Evolutionary conservation across 371 early-diverging fungal species (phyloP), one percentile per base, ranked within the genome.

Genomic region (Actinomortierella wolfii): DNA sequence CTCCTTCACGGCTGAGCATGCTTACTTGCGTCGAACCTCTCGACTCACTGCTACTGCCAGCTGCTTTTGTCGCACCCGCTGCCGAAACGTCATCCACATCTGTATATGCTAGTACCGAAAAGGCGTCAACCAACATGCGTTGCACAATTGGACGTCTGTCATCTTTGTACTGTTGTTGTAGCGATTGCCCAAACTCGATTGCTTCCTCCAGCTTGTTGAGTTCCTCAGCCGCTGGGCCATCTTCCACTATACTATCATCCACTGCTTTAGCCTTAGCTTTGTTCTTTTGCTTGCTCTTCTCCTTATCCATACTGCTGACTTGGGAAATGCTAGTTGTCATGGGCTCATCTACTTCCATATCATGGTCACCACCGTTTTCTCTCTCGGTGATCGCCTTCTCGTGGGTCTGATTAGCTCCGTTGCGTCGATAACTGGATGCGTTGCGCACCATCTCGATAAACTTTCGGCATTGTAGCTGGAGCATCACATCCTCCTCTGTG

Each of bases 401-500:
- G 43, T 57, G 74, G 34, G 63, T 56, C 34, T 42, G 50, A 6
- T 59, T 46, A 42, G 59, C 59, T 42, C 53, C 14, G 17, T 57
- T 48, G 8, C 47, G 56, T 17, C 64, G 65, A 21, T 58, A 56
- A 1, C 76, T 59, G 13, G 76, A 78, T 41, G 78, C 74, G 11
- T 56, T 43, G 2, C 82, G 69, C 34, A 93, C 85, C 80, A 94
- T 83, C 79, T 95, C 95, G 11, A 95, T 77, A 68, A 95, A 95
- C 65, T 91, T 86, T 42, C 86, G 89, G 64, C 95, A 94, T 24
- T 86, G 78, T 26, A 97, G 81, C 54, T 86, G 85, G 58, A 95
- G 92, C 34, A 79, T 61, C 44, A 94, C 77, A 48, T 83, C 80
- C 14, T 74, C 82, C 60, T 91, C 82, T 15, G 68, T 64, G 8